Percentiles rank a stretch among this genome's conserved stretches.
Conservation (phyloP, 1,284 basidiomycete species). For the Coniferiporia weirii region DNA sequence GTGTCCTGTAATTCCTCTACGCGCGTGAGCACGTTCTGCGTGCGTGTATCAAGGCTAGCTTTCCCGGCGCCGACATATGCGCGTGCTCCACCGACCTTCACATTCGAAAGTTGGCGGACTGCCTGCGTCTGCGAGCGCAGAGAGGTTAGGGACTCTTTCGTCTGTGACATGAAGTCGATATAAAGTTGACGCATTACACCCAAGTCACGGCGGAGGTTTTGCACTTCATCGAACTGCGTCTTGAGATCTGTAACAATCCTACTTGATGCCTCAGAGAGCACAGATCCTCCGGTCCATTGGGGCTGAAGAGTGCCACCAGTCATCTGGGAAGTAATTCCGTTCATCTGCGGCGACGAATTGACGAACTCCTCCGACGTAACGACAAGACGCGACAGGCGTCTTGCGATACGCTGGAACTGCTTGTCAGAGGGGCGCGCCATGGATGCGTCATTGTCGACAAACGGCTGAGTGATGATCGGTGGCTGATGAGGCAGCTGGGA, state of each 20-base stretch:
- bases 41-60: slow-evolving; percentile 80
- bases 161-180: slow-evolving; percentile 86
- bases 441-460: slow-evolving; percentile 55
- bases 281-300: slow-evolving; percentile 68
- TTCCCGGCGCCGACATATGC: slow-evolving; percentile 91
- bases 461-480: slow-evolving; percentile 47
- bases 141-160: slow-evolving; percentile 76
- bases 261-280: slow-evolving; percentile 63
- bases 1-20: slow-evolving; percentile 94
- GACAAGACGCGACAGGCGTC: slow-evolving; percentile 63
- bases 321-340: slow-evolving; percentile 43
- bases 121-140: slow-evolving; percentile 80
- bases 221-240: slow-evolving; percentile 91
- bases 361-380: slow-evolving; percentile 33
- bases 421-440: slow-evolving; percentile 63
- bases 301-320: slow-evolving; percentile 65
- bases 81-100: slow-evolving; percentile 81
- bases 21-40: slow-evolving; percentile 86
- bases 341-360: slow-evolving; percentile 22
- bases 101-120: slow-evolving; percentile 81
- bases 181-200: slow-evolving; percentile 93
- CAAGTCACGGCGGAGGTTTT: slow-evolving; percentile 87
- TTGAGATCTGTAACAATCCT: slow-evolving; percentile 80
- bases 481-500: slow-evolving; percentile 38
- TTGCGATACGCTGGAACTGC: slow-evolving; percentile 66